Percentiles rank a stretch among this genome's conserved stretches.
Conservation (phyloP, 306 rosid species). For the Gastrolobium bilobum region DNA sequence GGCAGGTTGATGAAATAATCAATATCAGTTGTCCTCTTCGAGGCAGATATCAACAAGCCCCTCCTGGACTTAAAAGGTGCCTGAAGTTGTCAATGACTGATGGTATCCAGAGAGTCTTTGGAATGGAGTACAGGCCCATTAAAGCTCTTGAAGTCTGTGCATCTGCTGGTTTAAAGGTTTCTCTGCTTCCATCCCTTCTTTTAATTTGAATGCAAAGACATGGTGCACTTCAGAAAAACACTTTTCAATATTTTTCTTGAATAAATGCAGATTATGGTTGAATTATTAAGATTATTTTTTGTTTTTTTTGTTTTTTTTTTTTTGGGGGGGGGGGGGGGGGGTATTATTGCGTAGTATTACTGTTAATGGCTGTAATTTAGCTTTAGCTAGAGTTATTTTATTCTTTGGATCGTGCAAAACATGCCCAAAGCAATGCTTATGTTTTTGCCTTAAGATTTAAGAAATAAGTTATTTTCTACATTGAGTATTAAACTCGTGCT, state of each 20-base stretch:
- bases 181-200: not conserved
- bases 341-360: not conserved
- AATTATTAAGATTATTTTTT: not conserved
- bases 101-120: slow-evolving; percentile 83
- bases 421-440: slow-evolving; percentile 10
- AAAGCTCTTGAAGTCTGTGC: slow-evolving; percentile 78
- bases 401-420: not conserved
- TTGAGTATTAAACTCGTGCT: slow-evolving; percentile 18
- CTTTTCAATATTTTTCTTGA: not conserved
- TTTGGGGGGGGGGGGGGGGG: too few relatives aligned
- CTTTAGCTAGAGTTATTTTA: slow-evolving; percentile 13
- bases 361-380: slow-evolving; percentile 16
- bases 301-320: too few relatives aligned
- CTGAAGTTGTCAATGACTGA: slow-evolving; percentile 92
- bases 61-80: slow-evolving; percentile 77
- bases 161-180: slow-evolving; percentile 91
- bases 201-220: slow-evolving; percentile 15
- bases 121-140: slow-evolving; percentile 94
- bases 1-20: slow-evolving; percentile 89
- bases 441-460: not conserved
- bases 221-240: not conserved
- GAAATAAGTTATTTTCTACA: not conserved
- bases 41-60: slow-evolving; percentile 75
- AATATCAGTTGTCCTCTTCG: slow-evolving; percentile 73
- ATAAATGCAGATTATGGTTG: not conserved